Base-by-base conservation (phyloP, 441 rosid species). In the Euphorbia schlechtendalii region DNA sequence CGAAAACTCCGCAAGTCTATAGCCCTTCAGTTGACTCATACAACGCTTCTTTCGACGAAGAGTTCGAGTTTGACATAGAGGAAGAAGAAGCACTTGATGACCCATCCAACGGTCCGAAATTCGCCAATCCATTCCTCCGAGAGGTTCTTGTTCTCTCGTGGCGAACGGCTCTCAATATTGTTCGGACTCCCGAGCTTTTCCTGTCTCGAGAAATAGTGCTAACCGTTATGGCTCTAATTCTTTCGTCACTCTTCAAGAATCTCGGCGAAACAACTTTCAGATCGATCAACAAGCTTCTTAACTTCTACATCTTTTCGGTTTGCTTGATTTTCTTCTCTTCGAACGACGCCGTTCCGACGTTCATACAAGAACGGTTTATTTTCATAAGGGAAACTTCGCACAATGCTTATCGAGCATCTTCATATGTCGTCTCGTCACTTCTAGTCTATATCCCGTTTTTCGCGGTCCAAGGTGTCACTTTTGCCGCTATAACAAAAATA, bases 351-450 rank as follows among this genome's bases (percentile, higher is more conserved):
- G 88, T 87, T 66, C 88, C 90, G 5, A 81, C 83, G 12, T 87
- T 84, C 80, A 87, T 87, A 69, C 88, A 84, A 53, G 92, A 86
- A 71, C 66, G 88, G 22, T 86, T 83, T 81, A 84, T 86, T 80
- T 87, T 84, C 85, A 84, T 84, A 18, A 69, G 84, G 53, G 90
- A 86, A 67, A 86, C 88, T 0, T 77, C 93, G 64, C 86, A 86
- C 71, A 86, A 86, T 0, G 81, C 93, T 0, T 86, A 86, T 60
- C 81, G 88, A 0, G 85, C 89, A 30, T 86, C 93, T 1, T 81
- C 93, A 14, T 86, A 81, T 18, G 86, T 87, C 62, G 59, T 83
- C 55, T 81, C 88, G 27, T 80, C 93, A 30, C 83, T 84, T 14
- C 30, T 86, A 7, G 85, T 83, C 21, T 83, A 83, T 56, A 88